Percentiles rank a stretch among this genome's conserved stretches.
These are phyloP conservation scores for Daedalea quercina DNA, from an alignment of 768 basidiomycete species.

Conservation along the genomic window DNA sequence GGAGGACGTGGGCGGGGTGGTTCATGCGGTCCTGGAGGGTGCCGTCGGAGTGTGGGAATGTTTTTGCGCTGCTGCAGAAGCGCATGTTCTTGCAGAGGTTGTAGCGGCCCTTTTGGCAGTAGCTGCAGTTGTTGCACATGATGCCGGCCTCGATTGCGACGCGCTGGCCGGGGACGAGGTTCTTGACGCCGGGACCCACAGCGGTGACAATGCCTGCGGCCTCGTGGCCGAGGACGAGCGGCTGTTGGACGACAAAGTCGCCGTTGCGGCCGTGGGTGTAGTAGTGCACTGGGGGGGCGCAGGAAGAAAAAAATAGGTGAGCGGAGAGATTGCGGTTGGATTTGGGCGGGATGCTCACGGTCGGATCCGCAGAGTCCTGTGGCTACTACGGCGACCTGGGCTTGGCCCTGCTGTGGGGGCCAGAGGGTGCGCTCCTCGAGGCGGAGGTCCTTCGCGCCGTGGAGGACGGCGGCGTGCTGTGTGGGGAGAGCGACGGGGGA, in stretches of 20 bases:
- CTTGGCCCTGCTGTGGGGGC: slow-evolving; percentile 66
- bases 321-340: slow-evolving; percentile 10
- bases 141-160: slow-evolving; percentile 94
- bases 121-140: slow-evolving; percentile 71
- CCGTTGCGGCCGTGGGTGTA: slow-evolving; percentile 87
- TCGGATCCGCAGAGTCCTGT: slow-evolving; percentile 93
- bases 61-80: slow-evolving; percentile 81
- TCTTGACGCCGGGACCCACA: slow-evolving; percentile 64
- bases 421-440: slow-evolving; percentile 67
- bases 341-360: slow-evolving; percentile 35
- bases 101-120: slow-evolving; percentile 73
- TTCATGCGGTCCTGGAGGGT: slow-evolving; percentile 85
- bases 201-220: slow-evolving; percentile 82
- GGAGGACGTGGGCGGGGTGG: slow-evolving; percentile 80
- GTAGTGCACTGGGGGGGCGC: slow-evolving; percentile 67
- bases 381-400: slow-evolving; percentile 70
- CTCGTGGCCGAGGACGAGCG: slow-evolving; percentile 92
- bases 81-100: slow-evolving; percentile 90
- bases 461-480: slow-evolving; percentile 73
- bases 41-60: slow-evolving; percentile 89
- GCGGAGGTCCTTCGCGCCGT: slow-evolving; percentile 78
- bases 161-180: slow-evolving; percentile 69
- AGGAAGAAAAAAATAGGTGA: slow-evolving; percentile 1
- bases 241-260: slow-evolving; percentile 79
- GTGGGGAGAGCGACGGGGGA: slow-evolving; percentile 43